Percentiles rank a stretch among this genome's conserved stretches.
Evolutionary conservation across 202 grass and related monocot genomes (phyloP).

Genomic region (Musa balbisiana): DNA sequence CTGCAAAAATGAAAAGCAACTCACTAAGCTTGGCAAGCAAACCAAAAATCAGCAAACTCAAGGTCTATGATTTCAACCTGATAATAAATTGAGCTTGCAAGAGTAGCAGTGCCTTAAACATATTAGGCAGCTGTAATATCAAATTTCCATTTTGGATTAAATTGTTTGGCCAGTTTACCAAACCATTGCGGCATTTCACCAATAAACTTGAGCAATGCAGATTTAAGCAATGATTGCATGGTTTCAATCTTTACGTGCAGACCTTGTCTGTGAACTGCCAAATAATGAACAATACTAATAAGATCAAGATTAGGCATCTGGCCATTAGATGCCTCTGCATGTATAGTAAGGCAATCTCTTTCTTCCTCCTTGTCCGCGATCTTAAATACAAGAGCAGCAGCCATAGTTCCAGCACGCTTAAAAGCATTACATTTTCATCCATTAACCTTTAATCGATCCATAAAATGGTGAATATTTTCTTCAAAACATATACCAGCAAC

Average conservation of each 20-base stretch:
- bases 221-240: slow-evolving; percentile 51
- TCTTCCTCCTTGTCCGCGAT: slow-evolving; percentile 49
- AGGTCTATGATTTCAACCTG: slow-evolving; percentile 37
- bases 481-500: slow-evolving; percentile 26
- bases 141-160: slow-evolving; percentile 84
- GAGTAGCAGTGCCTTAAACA: slow-evolving; percentile 67
- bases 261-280: slow-evolving; percentile 94
- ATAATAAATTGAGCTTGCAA: slow-evolving; percentile 83
- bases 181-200: slow-evolving; percentile 58
- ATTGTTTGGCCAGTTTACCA: slow-evolving; percentile 58
- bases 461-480: slow-evolving; percentile 16
- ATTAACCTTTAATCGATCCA: slow-evolving; percentile 24
- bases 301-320: slow-evolving; percentile 99
- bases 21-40: background rate
- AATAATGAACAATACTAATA: slow-evolving; percentile 85
- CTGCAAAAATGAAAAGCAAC: slow-evolving; percentile 36
- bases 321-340: slow-evolving; percentile 93
- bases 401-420: slow-evolving; percentile 90
- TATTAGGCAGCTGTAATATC: slow-evolving; percentile 61
- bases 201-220: slow-evolving; percentile 47
- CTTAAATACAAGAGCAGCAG: slow-evolving; percentile 78
- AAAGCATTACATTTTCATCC: slow-evolving; percentile 34
- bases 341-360: slow-evolving; percentile 73
- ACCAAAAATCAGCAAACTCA: background rate
- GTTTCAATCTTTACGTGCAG: slow-evolving; percentile 59